Conservation (phyloP, 1,284 basidiomycete genomes). For the Heterobasidion parviporum region DNA sequence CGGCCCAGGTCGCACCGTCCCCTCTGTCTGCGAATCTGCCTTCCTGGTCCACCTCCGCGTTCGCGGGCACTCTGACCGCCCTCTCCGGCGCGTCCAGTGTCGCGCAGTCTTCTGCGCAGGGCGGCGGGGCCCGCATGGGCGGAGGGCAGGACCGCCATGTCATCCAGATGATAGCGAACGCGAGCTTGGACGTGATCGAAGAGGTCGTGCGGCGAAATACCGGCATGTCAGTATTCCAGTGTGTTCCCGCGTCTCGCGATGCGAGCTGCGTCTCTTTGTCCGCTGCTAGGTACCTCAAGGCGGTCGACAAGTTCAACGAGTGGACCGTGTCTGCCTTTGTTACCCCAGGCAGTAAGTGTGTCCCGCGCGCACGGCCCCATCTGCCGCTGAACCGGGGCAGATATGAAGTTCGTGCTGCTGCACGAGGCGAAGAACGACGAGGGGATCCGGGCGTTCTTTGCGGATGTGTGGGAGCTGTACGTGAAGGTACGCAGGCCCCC, state of each 20-base stretch:
- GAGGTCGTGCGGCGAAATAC: conserved; percentile 83
- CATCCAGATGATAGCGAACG: conserved; percentile 95
- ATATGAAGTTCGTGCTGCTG: conserved; percentile 85
- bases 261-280: not conserved
- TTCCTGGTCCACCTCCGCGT: conserved; percentile 80
- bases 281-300: conserved; percentile 77
- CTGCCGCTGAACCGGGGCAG: conserved; percentile 31
- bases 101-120: conserved; percentile 46
- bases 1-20: conserved; percentile 46
- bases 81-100: conserved; percentile 74
- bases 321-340: conserved; percentile 95
- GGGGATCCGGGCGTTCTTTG: conserved; percentile 84
- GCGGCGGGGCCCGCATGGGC: conserved; percentile 58
- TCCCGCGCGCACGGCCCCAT: not conserved
- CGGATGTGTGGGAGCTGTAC: conserved; percentile 92
- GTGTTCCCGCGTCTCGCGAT: not conserved
- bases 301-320: conserved; percentile 93
- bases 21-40: conserved; percentile 73
- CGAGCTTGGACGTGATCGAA: conserved; percentile 86
- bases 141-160: conserved; percentile 82
- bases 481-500: conserved; percentile 58
- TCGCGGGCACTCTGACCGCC: conserved; percentile 79
- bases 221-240: conserved; percentile 58
- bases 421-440: conserved; percentile 96
- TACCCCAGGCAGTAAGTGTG: conserved; percentile 78